Percentiles rank a stretch among this genome's conserved stretches.
These are phyloP conservation scores for Globisporangium mamillatum DNA, from an alignment of 352 stramenopile genomes.

Conservation along the genomic window DNA sequence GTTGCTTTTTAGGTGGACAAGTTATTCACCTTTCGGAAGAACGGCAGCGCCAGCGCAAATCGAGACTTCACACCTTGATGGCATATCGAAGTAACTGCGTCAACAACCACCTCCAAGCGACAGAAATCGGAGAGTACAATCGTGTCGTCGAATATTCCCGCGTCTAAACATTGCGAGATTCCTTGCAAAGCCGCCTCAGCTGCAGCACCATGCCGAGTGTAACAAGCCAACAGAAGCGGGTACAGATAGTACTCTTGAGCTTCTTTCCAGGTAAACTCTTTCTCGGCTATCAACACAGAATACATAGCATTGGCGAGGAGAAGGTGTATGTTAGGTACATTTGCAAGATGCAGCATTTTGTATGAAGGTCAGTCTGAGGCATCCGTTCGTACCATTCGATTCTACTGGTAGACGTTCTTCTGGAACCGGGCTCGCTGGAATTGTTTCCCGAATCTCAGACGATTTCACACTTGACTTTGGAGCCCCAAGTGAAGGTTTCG, in stretches of 20 bases:
- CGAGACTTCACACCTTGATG: constrained; percentile 77
- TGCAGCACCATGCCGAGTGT: constrained; percentile 62
- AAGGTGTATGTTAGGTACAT: neutral
- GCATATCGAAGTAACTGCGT: constrained; percentile 66
- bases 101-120: constrained; percentile 50
- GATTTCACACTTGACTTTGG: constrained; percentile 3
- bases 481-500: neutral
- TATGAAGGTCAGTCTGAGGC: neutral
- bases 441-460: constrained; percentile 11
- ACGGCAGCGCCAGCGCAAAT: constrained; percentile 53
- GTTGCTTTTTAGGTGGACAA: neutral
- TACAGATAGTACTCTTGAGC: constrained; percentile 73
- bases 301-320: neutral
- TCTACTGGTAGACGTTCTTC: neutral
- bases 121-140: constrained; percentile 30
- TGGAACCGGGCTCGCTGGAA: neutral
- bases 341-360: neutral
- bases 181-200: constrained; percentile 46
- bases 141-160: constrained; percentile 46
- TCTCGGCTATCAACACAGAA: neutral
- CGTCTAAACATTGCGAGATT: constrained; percentile 60
- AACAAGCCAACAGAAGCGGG: constrained; percentile 71
- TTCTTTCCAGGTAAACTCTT: constrained; percentile 14
- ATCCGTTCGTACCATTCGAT: neutral
- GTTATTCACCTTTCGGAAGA: constrained; percentile 60